phyloP scores from a whole-genome alignment of 768 basidiomycete genomes.

The Rhizopogon rudus region DNA sequence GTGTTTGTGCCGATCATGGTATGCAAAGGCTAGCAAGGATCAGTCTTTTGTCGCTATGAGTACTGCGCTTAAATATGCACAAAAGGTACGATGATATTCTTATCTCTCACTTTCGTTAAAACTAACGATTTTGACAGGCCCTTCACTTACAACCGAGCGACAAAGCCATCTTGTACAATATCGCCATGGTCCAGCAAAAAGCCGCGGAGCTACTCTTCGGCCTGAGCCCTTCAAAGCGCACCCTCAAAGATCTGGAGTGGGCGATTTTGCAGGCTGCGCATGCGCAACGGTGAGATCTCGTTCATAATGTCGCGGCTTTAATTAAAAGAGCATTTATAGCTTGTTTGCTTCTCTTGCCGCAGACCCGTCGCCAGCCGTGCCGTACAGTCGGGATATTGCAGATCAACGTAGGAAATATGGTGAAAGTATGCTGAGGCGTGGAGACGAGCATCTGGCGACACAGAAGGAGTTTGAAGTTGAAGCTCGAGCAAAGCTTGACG shows the following conservation, averaged over 20 bases:
- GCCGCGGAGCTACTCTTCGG: slow-evolving; percentile 85
- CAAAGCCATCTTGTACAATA: slow-evolving; percentile 90
- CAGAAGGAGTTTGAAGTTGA: slow-evolving; percentile 74
- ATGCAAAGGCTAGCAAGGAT: slow-evolving; percentile 89
- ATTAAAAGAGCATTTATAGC: slow-evolving; percentile 33
- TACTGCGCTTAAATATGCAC: slow-evolving; percentile 79
- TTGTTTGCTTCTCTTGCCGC: slow-evolving; percentile 80
- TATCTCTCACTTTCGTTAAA: background rate
- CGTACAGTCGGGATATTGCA: slow-evolving; percentile 84
- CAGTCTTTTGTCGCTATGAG: slow-evolving; percentile 79
- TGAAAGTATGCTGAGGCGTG: slow-evolving; percentile 75
- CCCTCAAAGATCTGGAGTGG: slow-evolving; percentile 70
- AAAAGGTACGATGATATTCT: slow-evolving; percentile 47
- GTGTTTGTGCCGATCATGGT: slow-evolving; percentile 91
- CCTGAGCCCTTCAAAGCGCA: slow-evolving; percentile 68
- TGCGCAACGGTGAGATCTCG: slow-evolving; percentile 68
- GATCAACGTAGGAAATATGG: slow-evolving; percentile 90
- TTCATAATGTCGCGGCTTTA: background rate
- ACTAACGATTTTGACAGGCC: slow-evolving; percentile 47
- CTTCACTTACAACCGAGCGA: slow-evolving; percentile 80
- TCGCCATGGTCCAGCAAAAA: slow-evolving; percentile 98
- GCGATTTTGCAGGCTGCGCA: slow-evolving; percentile 79
- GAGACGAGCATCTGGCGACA: slow-evolving; percentile 69
- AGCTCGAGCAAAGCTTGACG: slow-evolving; percentile 65
- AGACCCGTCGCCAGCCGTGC: slow-evolving; percentile 62